Base-by-base conservation (phyloP, 768 basidiomycete species). In the Tylopilus sp. region DNA sequence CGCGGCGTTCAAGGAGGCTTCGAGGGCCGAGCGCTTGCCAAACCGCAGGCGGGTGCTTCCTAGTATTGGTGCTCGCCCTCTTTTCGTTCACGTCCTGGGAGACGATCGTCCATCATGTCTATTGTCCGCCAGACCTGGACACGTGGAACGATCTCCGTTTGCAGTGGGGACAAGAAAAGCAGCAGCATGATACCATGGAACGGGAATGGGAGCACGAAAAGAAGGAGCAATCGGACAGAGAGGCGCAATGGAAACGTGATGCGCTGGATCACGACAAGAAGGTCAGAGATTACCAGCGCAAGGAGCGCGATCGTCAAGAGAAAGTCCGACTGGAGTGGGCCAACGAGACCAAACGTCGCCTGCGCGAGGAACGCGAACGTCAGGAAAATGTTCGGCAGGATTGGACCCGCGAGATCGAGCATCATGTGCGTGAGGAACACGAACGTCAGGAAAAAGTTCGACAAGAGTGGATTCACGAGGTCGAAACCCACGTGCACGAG, bases 221-320 rank as follows among this genome's bases (percentile, higher is more conserved):
- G 16, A 24, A 30, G n/a, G 48, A 38, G 21, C 51, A 55, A 9
- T 8, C 3, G 17, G 25, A 22, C 3, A 51, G 19, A 8, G 53
- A 52, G 24, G 17, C 14, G 14, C 21, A 1, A 1, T 63, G 61
- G 61, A 19, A 37, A 24, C 43, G 16, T 8, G 48, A 31, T 1
- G 9, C 26, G 1, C 26, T 42, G n/a, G 26, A 12, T 11, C 61
- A 60, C 34, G 50, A 45, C 4, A 14, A 4, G 4, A 52, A 63
- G 4, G 44, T 54, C 12, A n/a, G 19, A 6, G 40, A 17, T 11
- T 33, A 36, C 19, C 30, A 42, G 7, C 41, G 9, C 29, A 44
- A 57, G 25, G 59, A 61, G 44, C 24, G 13, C 0, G 29, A 31
- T 3, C 60, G 51, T 34, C 53, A 62, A 30, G 46, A 57, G 2